Conservation (phyloP, 108 stramenopile species). For the Cyclotella atomus region DNA sequence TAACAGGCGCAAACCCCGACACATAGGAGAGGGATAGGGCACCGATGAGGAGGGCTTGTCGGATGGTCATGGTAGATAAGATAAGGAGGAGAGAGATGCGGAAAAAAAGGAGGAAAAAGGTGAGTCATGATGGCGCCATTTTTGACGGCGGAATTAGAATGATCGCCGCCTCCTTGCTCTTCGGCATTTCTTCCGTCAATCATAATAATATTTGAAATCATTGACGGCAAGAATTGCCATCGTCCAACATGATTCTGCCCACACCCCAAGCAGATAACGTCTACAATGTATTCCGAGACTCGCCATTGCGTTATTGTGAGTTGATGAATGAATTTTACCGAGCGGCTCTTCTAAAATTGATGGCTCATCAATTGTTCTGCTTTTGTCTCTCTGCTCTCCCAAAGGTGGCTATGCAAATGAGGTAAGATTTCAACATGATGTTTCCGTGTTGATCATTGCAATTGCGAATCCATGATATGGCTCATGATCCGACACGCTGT, state of each 20-base stretch:
- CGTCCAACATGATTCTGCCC: background rate
- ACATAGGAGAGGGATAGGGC: constrained; percentile 8
- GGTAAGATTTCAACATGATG: background rate
- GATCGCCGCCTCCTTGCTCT: too few species aligned
- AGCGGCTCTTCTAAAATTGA: too few species aligned
- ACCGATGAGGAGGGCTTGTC: constrained; percentile 6
- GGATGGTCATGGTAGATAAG: constrained; percentile 5
- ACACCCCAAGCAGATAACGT: constrained; percentile 2
- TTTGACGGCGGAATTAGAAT: too few species aligned
- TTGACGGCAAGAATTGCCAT: background rate
- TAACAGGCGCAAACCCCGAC: constrained; percentile 16
- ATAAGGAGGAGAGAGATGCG: background rate
- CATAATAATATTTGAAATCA: background rate
- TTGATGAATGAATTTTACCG: too few species aligned
- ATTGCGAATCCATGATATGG: background rate
- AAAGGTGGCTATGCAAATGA: constrained; percentile 38
- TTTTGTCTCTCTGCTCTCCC: background rate
- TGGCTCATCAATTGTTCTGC: background rate
- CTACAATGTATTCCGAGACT: constrained; percentile 79
- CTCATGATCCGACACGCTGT: background rate
- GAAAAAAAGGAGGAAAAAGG: background rate
- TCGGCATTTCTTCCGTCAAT: background rate
- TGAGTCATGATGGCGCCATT: too few species aligned
- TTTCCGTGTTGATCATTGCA: background rate
- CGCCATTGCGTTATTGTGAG: constrained; percentile 70